Evolutionary conservation across 768 basidiomycete genomes (phyloP).

Genomic region (Suillus paluster): DNA sequence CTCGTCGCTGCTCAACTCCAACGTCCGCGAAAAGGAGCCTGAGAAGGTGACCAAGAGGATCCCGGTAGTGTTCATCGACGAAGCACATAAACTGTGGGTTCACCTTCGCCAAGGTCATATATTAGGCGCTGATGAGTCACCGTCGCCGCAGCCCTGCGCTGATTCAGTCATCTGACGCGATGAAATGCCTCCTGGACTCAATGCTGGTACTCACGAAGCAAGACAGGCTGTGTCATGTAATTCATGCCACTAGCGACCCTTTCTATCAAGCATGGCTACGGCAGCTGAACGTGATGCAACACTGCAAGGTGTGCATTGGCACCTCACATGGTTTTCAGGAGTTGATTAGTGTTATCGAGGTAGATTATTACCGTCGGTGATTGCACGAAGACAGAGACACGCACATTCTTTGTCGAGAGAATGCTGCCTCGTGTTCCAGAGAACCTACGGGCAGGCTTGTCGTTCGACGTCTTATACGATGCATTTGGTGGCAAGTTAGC

Average conservation of each 20-base stretch:
- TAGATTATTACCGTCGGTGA: conserved; percentile 83
- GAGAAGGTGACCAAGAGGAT: conserved; percentile 62
- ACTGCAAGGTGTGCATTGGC: conserved; percentile 63
- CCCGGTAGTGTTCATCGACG: conserved; percentile 84
- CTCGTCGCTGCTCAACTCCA: conserved; percentile 29
- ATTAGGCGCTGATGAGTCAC: conserved; percentile 8
- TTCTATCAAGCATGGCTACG: conserved; percentile 86
- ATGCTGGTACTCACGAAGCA: conserved; percentile 90
- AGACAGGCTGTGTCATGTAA: conserved; percentile 81
- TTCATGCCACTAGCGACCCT: conserved; percentile 82
- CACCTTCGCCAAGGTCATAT: neutral
- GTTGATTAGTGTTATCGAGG: neutral
- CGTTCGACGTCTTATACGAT: conserved; percentile 75
- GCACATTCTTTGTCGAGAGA: conserved; percentile 64
- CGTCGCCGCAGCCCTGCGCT: conserved; percentile 58
- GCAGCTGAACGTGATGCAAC: conserved; percentile 79
- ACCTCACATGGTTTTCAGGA: neutral
- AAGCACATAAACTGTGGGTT: conserved; percentile 80
- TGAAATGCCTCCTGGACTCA: conserved; percentile 85
- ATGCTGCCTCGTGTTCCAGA: conserved; percentile 76
- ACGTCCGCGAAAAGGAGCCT: conserved; percentile 27
- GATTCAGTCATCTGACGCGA: conserved; percentile 76
- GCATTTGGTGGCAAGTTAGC: conserved; percentile 86
- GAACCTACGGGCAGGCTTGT: conserved; percentile 51
- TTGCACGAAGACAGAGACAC: conserved; percentile 73